Percentiles rank a stretch among this genome's conserved stretches.
These are phyloP conservation scores for Zasmidium angulare DNA, from an alignment of 2,329 filamentous ascomycete genomes.

Conservation along the genomic window DNA sequence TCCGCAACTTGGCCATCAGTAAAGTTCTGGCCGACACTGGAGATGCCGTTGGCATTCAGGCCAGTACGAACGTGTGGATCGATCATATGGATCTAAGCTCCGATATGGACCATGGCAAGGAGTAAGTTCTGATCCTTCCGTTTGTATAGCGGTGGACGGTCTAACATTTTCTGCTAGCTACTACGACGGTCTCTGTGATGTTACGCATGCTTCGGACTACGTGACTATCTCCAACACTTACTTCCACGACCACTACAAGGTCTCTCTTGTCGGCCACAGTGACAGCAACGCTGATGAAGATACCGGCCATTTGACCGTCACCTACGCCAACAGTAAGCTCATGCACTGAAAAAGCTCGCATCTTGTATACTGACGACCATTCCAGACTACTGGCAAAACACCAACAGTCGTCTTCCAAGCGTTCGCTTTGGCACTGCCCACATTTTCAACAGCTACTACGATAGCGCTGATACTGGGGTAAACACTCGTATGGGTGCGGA, in stretches of 20 bases:
- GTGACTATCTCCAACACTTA: conserved; percentile 53
- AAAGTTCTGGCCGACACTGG: conserved; percentile 50
- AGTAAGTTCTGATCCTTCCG: background rate
- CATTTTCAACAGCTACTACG: conserved; percentile 56
- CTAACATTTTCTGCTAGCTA: conserved; percentile 44
- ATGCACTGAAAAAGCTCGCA: no score
- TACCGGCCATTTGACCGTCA: conserved; percentile 61
- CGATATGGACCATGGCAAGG: conserved; percentile 61
- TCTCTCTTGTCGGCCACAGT: conserved; percentile 60
- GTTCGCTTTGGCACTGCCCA: conserved; percentile 68
- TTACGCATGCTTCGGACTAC: conserved; percentile 64
- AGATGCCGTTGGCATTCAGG: conserved; percentile 54
- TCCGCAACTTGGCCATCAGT: conserved; percentile 56
- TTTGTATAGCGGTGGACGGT: background rate
- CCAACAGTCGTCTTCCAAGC: conserved; percentile 63
- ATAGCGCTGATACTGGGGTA: conserved; percentile 39
- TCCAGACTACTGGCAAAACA: conserved; percentile 58
- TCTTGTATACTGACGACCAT: background rate
- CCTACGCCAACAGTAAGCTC: conserved; percentile 64
- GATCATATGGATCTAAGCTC: conserved; percentile 67
- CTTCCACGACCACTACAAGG: conserved; percentile 63
- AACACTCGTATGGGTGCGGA: conserved; percentile 46
- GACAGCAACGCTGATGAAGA: conserved; percentile 61
- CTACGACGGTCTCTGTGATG: conserved; percentile 67
- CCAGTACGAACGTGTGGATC: conserved; percentile 58